Conservation (phyloP, 2,329 filamentous ascomycete genomes). For the Cytospora mali region DNA sequence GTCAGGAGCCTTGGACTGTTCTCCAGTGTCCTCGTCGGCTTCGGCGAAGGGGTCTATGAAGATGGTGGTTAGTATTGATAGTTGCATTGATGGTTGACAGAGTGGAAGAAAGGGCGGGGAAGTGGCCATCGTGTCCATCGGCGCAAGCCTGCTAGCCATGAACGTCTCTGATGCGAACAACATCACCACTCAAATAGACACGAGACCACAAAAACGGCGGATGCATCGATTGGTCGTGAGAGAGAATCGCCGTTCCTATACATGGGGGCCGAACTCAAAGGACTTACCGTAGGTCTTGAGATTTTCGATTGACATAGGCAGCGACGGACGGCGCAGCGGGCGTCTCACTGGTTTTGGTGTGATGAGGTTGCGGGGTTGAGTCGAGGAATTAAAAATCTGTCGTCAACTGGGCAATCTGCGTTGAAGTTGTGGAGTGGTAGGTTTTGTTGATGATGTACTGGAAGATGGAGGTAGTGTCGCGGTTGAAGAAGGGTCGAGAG, state of each 20-base stretch:
- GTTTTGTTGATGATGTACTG: conserved; percentile 21
- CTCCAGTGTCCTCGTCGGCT: conserved; percentile 98
- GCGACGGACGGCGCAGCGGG: conserved; percentile 55
- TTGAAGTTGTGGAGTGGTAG: conserved; percentile 19
- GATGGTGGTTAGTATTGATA: conserved; percentile 33
- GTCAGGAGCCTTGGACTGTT: conserved; percentile 93
- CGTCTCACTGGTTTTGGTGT: conserved; percentile 48
- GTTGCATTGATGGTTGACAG: conserved; percentile 20
- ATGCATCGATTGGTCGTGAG: not conserved
- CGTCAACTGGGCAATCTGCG: conserved; percentile 20
- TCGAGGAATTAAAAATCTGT: conserved; percentile 16
- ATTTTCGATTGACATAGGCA: conserved; percentile 96
- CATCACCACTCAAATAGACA: not conserved
- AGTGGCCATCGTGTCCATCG: conserved; percentile 2
- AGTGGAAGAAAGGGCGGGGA: conserved; percentile 5
- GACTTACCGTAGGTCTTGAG: conserved; percentile 61
- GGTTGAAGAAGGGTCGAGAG: conserved; percentile 4
- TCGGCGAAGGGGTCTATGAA: conserved; percentile 97
- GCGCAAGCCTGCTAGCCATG: not conserved
- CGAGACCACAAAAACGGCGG: not conserved
- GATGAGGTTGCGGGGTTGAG: conserved; percentile 30
- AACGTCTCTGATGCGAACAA: not conserved
- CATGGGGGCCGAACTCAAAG: not conserved
- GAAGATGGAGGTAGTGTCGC: conserved; percentile 14
- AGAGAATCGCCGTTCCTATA: not conserved